phyloP scores from a whole-genome alignment of 1,139 yeast species.

The Candida anutae region DNA sequence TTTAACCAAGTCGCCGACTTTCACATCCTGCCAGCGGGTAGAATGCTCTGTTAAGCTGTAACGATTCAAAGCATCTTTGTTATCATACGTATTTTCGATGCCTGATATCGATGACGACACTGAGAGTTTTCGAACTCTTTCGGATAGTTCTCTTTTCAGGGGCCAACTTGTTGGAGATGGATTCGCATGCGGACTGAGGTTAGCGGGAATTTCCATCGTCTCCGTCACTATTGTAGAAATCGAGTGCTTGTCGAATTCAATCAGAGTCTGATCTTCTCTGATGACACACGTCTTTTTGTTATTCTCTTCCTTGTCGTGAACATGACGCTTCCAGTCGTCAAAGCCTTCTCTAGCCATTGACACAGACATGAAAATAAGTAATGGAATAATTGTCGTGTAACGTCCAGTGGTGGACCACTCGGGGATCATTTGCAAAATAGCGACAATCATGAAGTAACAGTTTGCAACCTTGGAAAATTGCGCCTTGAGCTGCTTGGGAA shows the following conservation, averaged over 20 bases:
- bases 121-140: constrained; percentile 2
- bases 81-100: constrained; percentile 9
- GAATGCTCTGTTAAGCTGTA: constrained; percentile 27
- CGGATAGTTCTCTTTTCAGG: neutral
- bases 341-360: constrained; percentile 90
- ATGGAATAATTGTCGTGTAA: constrained; percentile 88
- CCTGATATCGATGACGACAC: constrained; percentile 5
- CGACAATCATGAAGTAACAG: constrained; percentile 75
- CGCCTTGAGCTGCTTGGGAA: constrained; percentile 83
- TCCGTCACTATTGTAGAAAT: constrained; percentile 32
- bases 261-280: constrained; percentile 20
- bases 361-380: constrained; percentile 78
- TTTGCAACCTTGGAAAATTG: constrained; percentile 93
- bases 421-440: constrained; percentile 92
- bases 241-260: constrained; percentile 28
- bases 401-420: constrained; percentile 97
- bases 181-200: neutral
- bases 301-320: constrained; percentile 81
- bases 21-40: constrained; percentile 63
- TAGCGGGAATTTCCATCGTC: constrained; percentile 9
- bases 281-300: constrained; percentile 46
- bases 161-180: neutral
- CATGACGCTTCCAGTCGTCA: constrained; percentile 86
- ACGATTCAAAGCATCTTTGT: constrained; percentile 20
- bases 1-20: constrained; percentile 77